Evolutionary conservation across 108 stramenopile species (phyloP), one percentile per base, ranked within the genome.

Genomic region (Nitzschia sp.): DNA sequence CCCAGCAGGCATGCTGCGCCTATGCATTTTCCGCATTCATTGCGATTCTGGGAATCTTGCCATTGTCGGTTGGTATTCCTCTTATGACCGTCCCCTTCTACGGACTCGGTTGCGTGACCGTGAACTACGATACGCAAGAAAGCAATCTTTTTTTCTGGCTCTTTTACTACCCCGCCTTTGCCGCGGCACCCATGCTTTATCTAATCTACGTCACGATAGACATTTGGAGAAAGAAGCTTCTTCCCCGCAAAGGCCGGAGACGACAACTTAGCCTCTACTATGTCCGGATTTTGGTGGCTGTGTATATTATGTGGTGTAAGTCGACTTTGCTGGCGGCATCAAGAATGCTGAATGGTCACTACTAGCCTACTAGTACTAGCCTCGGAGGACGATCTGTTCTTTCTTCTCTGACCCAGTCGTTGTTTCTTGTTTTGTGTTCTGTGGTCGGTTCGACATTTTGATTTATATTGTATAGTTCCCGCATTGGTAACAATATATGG

Each of bases 231-330:
- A 22, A 32, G 54, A 25, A 57, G 2, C 55, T 68, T 11, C 21
- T 68, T 5, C 67, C 67, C 3, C 65, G 27, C n/a, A 33, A 2
- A 9, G 65, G 65, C 22, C 13, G n/a, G 31, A 16, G 56, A 17
- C 38, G 69, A 19, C 17, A 28, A 13, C 13, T 70, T 16, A 13
- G 58, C 26, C 17, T 70, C 3, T 70, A 52, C 25, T 60, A 60
- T 46, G 27, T 8, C 3, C 15, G 48, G 26, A 11, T 69, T 3
- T 13, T 59, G 4, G 2, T 27, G 15, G 55, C 58, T 17, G 59
- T 61, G 26, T 22, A 41, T 13, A 11, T 64, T 8, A 64, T 72
- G 71, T 72, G 71, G 71, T n/a, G n/a, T n/a, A n/a, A n/a, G n/a
- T n/a, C n/a, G n/a, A n/a, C n/a, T n/a, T n/a, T n/a, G n/a, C n/a